phyloP scores from a whole-genome alignment of 768 basidiomycete genomes.

The Rubroboletus satanas region DNA sequence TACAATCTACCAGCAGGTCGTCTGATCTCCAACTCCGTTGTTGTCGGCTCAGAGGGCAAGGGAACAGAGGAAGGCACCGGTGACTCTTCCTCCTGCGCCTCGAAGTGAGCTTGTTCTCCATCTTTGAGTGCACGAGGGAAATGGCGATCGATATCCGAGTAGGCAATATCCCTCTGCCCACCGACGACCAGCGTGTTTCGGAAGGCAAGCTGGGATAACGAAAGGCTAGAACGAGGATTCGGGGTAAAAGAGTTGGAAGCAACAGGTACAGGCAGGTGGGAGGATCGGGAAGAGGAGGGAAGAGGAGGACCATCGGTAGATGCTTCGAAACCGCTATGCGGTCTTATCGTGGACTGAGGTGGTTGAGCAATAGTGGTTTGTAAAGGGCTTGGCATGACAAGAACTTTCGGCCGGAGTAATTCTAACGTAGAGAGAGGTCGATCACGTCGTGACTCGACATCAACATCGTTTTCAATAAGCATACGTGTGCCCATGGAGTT shows the following conservation, averaged over 20 bases:
- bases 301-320: slow-evolving; percentile 65
- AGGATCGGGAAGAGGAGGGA: slow-evolving; percentile 66
- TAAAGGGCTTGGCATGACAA: slow-evolving; percentile 90
- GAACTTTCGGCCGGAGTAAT: slow-evolving; percentile 82
- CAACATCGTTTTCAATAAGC: slow-evolving; percentile 52
- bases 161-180: slow-evolving; percentile 60
- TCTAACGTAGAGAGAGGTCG: slow-evolving; percentile 72
- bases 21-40: slow-evolving; percentile 31
- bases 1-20: slow-evolving; percentile 81
- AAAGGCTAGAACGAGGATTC: slow-evolving; percentile 69
- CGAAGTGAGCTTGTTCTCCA: slow-evolving; percentile 69
- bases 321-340: slow-evolving; percentile 58
- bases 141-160: slow-evolving; percentile 52
- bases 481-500: slow-evolving; percentile 64
- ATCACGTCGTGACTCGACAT: slow-evolving; percentile 37
- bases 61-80: slow-evolving; percentile 30
- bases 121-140: slow-evolving; percentile 75
- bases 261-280: slow-evolving; percentile 41
- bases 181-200: slow-evolving; percentile 73
- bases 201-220: slow-evolving; percentile 81
- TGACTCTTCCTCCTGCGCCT: slow-evolving; percentile 37
- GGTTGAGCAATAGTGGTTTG: slow-evolving; percentile 44
- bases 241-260: slow-evolving; percentile 71
- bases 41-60: slow-evolving; percentile 27
- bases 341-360: slow-evolving; percentile 31